A percentile compares a stretch with the other conserved stretches of the same genome.
phyloP scores from a whole-genome alignment of 305 asterid species.

The Fraxinus paxiana region DNA sequence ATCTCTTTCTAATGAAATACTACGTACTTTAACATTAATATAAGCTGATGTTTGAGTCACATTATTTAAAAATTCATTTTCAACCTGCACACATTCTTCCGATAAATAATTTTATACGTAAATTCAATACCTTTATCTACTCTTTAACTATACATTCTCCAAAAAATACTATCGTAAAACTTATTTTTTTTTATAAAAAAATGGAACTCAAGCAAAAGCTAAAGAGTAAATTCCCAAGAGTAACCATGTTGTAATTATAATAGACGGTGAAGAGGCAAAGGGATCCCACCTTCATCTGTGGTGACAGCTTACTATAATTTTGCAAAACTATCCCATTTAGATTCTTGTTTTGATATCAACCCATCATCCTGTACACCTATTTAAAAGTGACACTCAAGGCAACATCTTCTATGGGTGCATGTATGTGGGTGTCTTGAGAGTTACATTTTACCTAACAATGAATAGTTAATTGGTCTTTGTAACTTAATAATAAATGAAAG shows the following conservation, averaged over 20 bases:
- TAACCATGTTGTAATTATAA: not conserved
- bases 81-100: not conserved
- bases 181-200: too few species aligned
- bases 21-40: not conserved
- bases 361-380: constrained; percentile 24
- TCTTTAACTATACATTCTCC: too few species aligned
- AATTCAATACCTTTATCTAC: not conserved
- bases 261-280: not conserved
- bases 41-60: too few species aligned
- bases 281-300: constrained; percentile 24
- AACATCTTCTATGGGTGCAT: not conserved
- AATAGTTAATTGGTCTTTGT: not conserved
- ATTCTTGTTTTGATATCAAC: constrained; percentile 21
- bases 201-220: not conserved
- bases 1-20: not conserved
- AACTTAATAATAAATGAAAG: not conserved
- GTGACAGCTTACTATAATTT: constrained; percentile 9
- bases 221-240: not conserved
- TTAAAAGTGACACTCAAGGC: constrained; percentile 28
- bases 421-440: not conserved
- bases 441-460: not conserved
- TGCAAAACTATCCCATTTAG: constrained; percentile 13
- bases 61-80: too few species aligned
- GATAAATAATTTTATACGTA: too few species aligned
- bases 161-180: not conserved